phyloP scores from a whole-genome alignment of 2,329 filamentous ascomycete genomes.

The Pestalotiopsis sp. region DNA sequence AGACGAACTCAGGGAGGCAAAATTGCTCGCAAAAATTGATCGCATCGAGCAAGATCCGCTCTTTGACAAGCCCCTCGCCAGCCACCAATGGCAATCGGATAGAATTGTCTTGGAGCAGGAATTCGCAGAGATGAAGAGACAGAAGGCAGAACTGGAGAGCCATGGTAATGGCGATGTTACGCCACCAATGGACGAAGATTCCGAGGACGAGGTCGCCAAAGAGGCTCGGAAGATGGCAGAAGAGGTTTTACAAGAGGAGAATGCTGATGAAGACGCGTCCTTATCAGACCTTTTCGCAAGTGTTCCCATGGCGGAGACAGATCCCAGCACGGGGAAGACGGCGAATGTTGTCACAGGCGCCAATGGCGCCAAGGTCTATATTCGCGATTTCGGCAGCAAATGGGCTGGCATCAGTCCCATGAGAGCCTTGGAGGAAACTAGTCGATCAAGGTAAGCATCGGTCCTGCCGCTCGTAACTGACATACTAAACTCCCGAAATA shows the following conservation, averaged over 20 bases:
- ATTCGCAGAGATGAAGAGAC: slow-evolving; percentile 52
- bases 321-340: slow-evolving; percentile 60
- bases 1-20: slow-evolving; percentile 56
- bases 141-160: slow-evolving; percentile 36
- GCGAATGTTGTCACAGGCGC: slow-evolving; percentile 56
- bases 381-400: slow-evolving; percentile 80
- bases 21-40: slow-evolving; percentile 72
- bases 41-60: slow-evolving; percentile 78
- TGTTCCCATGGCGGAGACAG: slow-evolving; percentile 62
- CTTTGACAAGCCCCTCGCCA: slow-evolving; percentile 69
- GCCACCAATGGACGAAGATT: slow-evolving; percentile 23
- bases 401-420: slow-evolving; percentile 76
- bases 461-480: background rate
- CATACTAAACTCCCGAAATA: slow-evolving; percentile 31
- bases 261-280: slow-evolving; percentile 55
- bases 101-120: slow-evolving; percentile 65
- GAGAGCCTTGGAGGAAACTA: slow-evolving; percentile 83
- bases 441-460: slow-evolving; percentile 67
- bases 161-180: slow-evolving; percentile 30
- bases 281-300: slow-evolving; percentile 61
- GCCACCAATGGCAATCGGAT: slow-evolving; percentile 65
- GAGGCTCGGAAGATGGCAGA: slow-evolving; percentile 62
- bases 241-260: slow-evolving; percentile 57
- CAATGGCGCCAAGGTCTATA: slow-evolving; percentile 58
- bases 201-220: slow-evolving; percentile 48